phyloP scores from a whole-genome alignment of 2,329 filamentous ascomycete species.

The Exophiala sideris region DNA sequence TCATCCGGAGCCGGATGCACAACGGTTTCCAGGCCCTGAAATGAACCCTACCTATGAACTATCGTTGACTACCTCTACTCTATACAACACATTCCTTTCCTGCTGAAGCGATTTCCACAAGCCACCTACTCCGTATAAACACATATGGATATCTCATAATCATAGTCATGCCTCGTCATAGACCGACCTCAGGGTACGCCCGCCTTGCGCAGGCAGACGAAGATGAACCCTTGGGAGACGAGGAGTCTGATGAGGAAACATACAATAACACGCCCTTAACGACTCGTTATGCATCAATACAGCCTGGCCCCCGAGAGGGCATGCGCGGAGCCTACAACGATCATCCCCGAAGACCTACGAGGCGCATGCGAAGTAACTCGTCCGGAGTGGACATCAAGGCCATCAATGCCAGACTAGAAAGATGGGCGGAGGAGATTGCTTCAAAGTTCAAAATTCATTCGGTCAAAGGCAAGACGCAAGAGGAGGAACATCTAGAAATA shows the following conservation, averaged over 20 bases:
- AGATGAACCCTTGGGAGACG: slow-evolving; percentile 58
- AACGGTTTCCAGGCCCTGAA: no score
- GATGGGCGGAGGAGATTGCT: slow-evolving; percentile 97
- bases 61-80: no score
- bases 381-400: slow-evolving; percentile 96
- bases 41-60: no score
- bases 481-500: slow-evolving; percentile 88
- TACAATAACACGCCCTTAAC: slow-evolving; percentile 55
- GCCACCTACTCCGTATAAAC: background rate
- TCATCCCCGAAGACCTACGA: slow-evolving; percentile 46
- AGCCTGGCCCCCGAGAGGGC: slow-evolving; percentile 59
- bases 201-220: slow-evolving; percentile 79
- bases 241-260: slow-evolving; percentile 62
- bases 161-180: slow-evolving; percentile 59
- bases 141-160: background rate
- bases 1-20: no score
- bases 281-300: slow-evolving; percentile 64
- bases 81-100: no score
- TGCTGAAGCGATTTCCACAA: background rate
- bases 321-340: slow-evolving; percentile 51
- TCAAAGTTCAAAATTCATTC: slow-evolving; percentile 89
- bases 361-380: slow-evolving; percentile 64
- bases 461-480: slow-evolving; percentile 67
- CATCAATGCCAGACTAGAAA: slow-evolving; percentile 90
- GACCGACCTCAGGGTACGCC: slow-evolving; percentile 79